Evolutionary conservation across 257 asterid species (phyloP).

Genomic region (Scutellaria galericulata): DNA sequence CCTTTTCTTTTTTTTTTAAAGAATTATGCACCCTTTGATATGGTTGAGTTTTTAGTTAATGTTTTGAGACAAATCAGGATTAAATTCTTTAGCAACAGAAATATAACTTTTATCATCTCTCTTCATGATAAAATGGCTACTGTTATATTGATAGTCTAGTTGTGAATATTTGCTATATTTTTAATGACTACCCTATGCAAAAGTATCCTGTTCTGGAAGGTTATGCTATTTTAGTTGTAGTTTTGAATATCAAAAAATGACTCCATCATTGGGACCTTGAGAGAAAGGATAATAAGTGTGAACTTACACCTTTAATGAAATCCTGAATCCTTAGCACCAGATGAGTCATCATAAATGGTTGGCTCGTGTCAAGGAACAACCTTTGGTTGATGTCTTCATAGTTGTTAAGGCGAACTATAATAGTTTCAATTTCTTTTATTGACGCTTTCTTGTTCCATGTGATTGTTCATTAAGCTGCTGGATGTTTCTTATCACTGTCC

Average conservation of each 20-base stretch:
- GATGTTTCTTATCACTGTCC: conserved; percentile 19
- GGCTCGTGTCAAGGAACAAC: conserved; percentile 5
- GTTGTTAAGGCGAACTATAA: background rate
- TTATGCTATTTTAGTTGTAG: background rate
- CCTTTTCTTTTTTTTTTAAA: background rate
- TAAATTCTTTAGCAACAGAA: background rate
- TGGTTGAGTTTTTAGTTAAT: conserved; percentile 24
- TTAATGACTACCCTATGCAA: conserved; percentile 2
- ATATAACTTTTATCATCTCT: background rate
- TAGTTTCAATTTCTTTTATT: background rate
- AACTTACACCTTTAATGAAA: conserved; percentile 10
- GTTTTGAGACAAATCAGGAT: conserved; percentile 5
- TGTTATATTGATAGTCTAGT: conserved; percentile 10
- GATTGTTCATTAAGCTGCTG: background rate
- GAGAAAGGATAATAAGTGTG: background rate
- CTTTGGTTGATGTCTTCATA: background rate
- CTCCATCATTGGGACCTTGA: conserved; percentile 24
- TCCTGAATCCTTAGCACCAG: conserved; percentile 8
- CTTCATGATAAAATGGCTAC: background rate
- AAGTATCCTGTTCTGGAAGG: conserved; percentile 13
- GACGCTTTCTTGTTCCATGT: background rate
- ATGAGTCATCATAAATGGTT: background rate
- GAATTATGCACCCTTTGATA: background rate
- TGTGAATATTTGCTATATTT: conserved; percentile 23
- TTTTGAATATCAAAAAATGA: conserved; percentile 16